Evolutionary conservation across 306 rosid species (phyloP), one percentile per base, ranked within the genome.

Genomic region (Acacia melanoxylon): DNA sequence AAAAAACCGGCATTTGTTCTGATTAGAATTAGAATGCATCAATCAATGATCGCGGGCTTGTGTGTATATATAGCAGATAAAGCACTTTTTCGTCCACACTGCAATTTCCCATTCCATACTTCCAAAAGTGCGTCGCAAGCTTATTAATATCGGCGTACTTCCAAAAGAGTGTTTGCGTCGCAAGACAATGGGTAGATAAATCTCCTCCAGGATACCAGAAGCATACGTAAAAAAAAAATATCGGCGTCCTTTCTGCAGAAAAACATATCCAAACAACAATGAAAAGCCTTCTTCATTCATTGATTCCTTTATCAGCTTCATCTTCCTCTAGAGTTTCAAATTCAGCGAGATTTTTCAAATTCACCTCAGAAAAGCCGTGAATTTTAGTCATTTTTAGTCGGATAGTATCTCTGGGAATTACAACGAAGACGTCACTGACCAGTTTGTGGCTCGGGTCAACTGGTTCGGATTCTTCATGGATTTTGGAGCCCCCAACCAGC

Each of bases 391-490:
- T 12, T 41, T 44, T 5, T n/a, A 78, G 51, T 35, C 27, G 40
- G 51, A 61, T 19, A 12, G 12, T 49, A n/a, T 37, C 74, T 66
- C 51, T 10, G 80, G 65, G 65, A 66, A 51, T 5, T 19, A 40
- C 48, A 17, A 42, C 61, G 6, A 67, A 67, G 4, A 44, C 27
- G 40, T 72, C 16, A 4, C 17, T 62, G 78, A 83, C 82, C 86
- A 74, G 69, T 78, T 68, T 68, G 74, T 20, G 45, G 37, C 40
- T 68, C 44, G 9, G 75, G 78, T 66, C 76, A 45, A 52, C 82
- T 37, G 71, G 82, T 69, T 77, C 59, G 83, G 31, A 45, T 74
- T 52, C 62, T 29, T 37, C 68, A 95, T 93, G 94, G 97, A 91
- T 78, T 77, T 80, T 16, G 74, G 77, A 10, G 83, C 80, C 15